These are phyloP conservation scores for Rosa rugosa DNA, from an alignment of 306 rosid genomes.

Conservation along the genomic window DNA sequence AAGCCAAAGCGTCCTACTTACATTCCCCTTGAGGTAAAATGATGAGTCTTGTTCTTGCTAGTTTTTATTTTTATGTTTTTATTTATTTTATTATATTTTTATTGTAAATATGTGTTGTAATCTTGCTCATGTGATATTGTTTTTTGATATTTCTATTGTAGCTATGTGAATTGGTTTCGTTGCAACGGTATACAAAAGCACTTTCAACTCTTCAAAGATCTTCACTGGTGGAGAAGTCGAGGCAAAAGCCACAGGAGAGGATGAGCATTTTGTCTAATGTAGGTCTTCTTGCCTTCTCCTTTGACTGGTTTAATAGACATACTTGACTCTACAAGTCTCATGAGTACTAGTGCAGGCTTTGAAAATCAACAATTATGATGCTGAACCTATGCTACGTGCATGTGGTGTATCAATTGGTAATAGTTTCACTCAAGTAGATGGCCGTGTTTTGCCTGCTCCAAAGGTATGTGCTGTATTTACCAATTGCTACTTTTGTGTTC, in stretches of 20 bases:
- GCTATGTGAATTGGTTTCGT: conserved; percentile 80
- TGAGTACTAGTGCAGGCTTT: conserved; percentile 53
- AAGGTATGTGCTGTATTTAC: conserved; percentile 44
- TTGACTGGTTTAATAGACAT: not conserved
- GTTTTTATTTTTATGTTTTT: not conserved
- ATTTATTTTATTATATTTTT: not conserved
- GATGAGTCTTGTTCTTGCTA: not conserved
- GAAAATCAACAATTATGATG: conserved; percentile 59
- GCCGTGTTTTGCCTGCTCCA: conserved; percentile 85
- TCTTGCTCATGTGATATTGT: not conserved
- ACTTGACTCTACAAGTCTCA: not conserved
- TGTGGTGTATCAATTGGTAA: conserved; percentile 58
- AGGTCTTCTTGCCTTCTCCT: conserved; percentile 15
- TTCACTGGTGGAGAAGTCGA: conserved; percentile 83
- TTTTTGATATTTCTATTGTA: conserved; percentile 14
- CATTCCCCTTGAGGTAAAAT: conserved; percentile 77
- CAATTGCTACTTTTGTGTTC: not conserved
- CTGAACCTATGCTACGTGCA: conserved; percentile 68
- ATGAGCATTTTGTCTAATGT: conserved; percentile 72
- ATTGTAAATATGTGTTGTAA: not conserved
- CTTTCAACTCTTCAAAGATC: conserved; percentile 76
- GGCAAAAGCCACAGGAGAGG: conserved; percentile 92
- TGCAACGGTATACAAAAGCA: conserved; percentile 87
- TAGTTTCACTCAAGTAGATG: conserved; percentile 72
- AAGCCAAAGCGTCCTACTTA: conserved; percentile 88